A percentile compares a stretch with the other conserved stretches of the same genome.
Evolutionary conservation across 345 rosid genomes (phyloP).

Genomic region (Carallia brachiata): DNA sequence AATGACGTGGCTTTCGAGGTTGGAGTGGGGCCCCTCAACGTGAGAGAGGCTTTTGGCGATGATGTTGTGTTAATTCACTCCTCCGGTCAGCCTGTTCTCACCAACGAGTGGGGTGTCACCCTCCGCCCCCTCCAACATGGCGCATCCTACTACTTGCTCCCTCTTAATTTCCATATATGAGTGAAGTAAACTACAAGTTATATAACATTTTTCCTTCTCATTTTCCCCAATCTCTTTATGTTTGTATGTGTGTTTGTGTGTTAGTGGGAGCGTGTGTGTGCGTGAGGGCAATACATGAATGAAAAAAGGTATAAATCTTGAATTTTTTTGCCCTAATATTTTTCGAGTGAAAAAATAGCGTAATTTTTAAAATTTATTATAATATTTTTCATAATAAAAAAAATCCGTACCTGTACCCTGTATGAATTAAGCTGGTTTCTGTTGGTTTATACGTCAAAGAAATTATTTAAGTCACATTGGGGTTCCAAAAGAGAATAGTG

Average conservation of each 20-base stretch:
- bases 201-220: too few species aligned
- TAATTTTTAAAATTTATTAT: neutral
- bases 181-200: neutral
- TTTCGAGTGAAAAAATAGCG: too few species aligned
- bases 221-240: neutral
- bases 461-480: neutral
- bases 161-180: slow-evolving; percentile 9
- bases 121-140: slow-evolving; percentile 84
- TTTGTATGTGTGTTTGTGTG: too few species aligned
- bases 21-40: slow-evolving; percentile 64
- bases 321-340: too few species aligned
- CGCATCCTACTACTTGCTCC: slow-evolving; percentile 74
- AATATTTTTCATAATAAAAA: too few species aligned
- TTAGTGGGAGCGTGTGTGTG: too few species aligned
- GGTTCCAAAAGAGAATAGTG: neutral
- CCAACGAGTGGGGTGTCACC: slow-evolving; percentile 80
- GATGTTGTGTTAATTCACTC: slow-evolving; percentile 68
- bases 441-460: slow-evolving; percentile 1
- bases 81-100: slow-evolving; percentile 73
- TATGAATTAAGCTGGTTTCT: neutral
- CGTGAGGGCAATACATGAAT: too few species aligned
- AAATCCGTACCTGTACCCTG: too few species aligned
- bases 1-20: slow-evolving; percentile 87
- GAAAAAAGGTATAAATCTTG: too few species aligned
- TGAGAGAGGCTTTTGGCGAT: slow-evolving; percentile 86